Conservation (phyloP, 495 filamentous ascomycete species). For the Penicillium lagena region DNA sequence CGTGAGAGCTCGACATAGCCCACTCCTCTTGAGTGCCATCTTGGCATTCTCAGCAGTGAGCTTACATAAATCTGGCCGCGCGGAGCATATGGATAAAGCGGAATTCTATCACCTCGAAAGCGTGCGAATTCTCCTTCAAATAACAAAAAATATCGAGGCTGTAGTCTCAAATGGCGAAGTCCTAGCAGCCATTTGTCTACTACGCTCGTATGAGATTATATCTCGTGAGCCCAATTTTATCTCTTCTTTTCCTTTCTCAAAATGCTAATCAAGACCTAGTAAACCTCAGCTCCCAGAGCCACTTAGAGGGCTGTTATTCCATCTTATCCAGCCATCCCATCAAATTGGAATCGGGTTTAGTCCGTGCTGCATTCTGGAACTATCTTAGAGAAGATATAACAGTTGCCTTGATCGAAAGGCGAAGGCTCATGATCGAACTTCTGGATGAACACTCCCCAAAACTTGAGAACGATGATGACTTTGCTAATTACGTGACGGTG, state of each 20-base stretch:
- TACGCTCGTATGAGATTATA: slow-evolving; percentile 34
- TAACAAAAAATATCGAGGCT: slow-evolving; percentile 7
- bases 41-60: slow-evolving; percentile 27
- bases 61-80: slow-evolving; percentile 4
- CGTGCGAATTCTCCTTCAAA: slow-evolving; percentile 4
- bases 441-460: slow-evolving; percentile 7
- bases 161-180: slow-evolving; percentile 17
- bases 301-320: slow-evolving; percentile 23
- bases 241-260: too few species aligned
- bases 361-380: slow-evolving; percentile 31
- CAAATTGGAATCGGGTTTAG: slow-evolving; percentile 10
- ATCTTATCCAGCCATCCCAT: slow-evolving; percentile 11
- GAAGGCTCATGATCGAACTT: slow-evolving; percentile 25
- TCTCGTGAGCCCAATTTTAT: slow-evolving; percentile 3
- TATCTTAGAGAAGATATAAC: slow-evolving; percentile 36
- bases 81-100: slow-evolving; percentile 5
- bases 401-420: slow-evolving; percentile 23
- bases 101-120: slow-evolving; percentile 20
- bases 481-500: slow-evolving; percentile 22
- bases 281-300: slow-evolving; percentile 14
- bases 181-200: slow-evolving; percentile 28
- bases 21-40: slow-evolving; percentile 28
- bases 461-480: slow-evolving; percentile 12
- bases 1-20: slow-evolving; percentile 14
- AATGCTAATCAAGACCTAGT: background rate